These are phyloP conservation scores for Trichosporon asahii DNA, from an alignment of 1,284 basidiomycete species.

Conservation along the genomic window DNA sequence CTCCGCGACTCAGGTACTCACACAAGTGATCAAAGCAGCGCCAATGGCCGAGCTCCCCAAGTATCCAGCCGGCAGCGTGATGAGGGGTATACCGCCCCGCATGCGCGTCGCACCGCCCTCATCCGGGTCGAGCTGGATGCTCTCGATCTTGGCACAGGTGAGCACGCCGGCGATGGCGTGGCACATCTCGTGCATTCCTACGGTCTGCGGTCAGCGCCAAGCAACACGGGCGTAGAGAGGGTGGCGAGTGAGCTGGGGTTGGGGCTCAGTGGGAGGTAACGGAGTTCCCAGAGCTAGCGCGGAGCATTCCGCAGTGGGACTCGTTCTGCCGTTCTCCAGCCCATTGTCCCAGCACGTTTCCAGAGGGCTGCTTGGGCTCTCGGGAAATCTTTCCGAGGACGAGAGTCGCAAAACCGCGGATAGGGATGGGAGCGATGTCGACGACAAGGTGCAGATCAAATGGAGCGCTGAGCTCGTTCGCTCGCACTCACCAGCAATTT, in stretches of 20 bases:
- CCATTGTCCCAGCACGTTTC: too few relatives aligned
- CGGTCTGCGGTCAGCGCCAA: constrained; percentile 60
- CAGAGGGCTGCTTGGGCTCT: too few relatives aligned
- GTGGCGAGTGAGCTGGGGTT: background rate
- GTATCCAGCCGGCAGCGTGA: constrained; percentile 73
- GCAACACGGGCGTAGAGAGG: background rate
- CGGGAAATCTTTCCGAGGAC: too few relatives aligned
- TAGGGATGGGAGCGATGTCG: too few relatives aligned
- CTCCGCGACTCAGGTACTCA: too few relatives aligned
- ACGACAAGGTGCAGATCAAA: too few relatives aligned
- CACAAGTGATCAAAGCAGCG: constrained; percentile 81
- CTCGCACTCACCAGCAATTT: constrained; percentile 61
- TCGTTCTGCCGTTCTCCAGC: background rate
- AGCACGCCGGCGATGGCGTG: constrained; percentile 71
- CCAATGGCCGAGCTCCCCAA: constrained; percentile 89
- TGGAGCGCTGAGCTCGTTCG: background rate
- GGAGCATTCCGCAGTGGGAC: too few relatives aligned
- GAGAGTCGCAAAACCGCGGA: too few relatives aligned
- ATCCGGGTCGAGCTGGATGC: constrained; percentile 63
- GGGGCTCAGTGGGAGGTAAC: too few relatives aligned
- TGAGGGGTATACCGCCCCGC: constrained; percentile 81
- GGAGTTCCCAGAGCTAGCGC: background rate
- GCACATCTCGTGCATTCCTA: constrained; percentile 84
- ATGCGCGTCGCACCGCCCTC: constrained; percentile 91
- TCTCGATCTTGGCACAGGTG: constrained; percentile 87